These are phyloP conservation scores for Geranium incanum DNA, from an alignment of 441 rosid species.

Conservation along the genomic window DNA sequence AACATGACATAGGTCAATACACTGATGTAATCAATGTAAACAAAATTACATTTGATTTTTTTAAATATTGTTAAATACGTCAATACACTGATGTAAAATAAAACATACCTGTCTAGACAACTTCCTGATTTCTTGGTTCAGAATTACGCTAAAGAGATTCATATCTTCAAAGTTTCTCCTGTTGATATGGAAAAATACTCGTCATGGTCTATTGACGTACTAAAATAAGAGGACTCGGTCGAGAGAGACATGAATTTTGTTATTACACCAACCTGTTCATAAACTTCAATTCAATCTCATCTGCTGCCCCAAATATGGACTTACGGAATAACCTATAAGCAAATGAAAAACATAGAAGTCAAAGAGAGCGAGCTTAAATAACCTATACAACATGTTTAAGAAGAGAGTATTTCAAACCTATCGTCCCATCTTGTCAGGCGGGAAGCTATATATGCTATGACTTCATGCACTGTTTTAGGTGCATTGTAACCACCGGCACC, in stretches of 20 bases:
- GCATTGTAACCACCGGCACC: slow-evolving; percentile 70
- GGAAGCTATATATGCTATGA: slow-evolving; percentile 68
- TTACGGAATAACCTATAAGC: slow-evolving; percentile 71
- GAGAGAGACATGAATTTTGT: slow-evolving; percentile 3
- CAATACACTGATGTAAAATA: not conserved
- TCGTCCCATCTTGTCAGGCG: slow-evolving; percentile 95
- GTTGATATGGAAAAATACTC: slow-evolving; percentile 16
- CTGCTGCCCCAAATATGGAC: slow-evolving; percentile 85
- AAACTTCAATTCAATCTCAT: slow-evolving; percentile 87
- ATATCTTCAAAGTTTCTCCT: slow-evolving; percentile 90
- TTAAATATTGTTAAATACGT: no score
- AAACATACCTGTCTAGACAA: slow-evolving; percentile 70
- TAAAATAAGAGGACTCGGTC: not conserved
- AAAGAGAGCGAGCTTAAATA: not conserved
- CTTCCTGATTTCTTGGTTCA: slow-evolving; percentile 86
- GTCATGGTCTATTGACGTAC: slow-evolving; percentile 17
- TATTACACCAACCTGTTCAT: slow-evolving; percentile 59
- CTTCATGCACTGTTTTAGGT: slow-evolving; percentile 84
- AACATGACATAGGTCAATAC: no score
- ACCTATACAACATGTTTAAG: not conserved
- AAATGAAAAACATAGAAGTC: slow-evolving; percentile 12
- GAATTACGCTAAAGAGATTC: slow-evolving; percentile 69
- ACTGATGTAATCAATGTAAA: no score
- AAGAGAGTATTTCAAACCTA: slow-evolving; percentile 35
- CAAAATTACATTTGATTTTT: not conserved